Evolutionary conservation across 2,329 filamentous ascomycete species (phyloP).

Genomic region (Verticillium longisporum): DNA sequence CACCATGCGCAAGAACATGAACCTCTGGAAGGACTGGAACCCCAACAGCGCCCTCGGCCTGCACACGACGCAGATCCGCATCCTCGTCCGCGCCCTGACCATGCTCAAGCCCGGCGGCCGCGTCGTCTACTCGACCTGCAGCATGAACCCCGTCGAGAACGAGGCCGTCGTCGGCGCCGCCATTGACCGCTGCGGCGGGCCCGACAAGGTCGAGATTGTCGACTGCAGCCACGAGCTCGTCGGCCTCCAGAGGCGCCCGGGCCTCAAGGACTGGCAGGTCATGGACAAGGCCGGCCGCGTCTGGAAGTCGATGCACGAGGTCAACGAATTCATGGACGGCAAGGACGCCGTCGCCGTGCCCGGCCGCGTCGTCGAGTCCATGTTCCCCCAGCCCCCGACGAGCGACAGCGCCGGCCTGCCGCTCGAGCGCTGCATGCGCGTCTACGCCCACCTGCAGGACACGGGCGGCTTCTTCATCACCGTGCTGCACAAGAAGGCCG

Average conservation of each 20-base stretch:
- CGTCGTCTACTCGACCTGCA: slow-evolving; percentile 97
- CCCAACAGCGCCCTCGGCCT: slow-evolving; percentile 82
- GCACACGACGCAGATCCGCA: slow-evolving; percentile 79
- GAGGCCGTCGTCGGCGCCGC: slow-evolving; percentile 86
- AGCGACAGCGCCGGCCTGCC: slow-evolving; percentile 58
- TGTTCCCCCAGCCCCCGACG: slow-evolving; percentile 65
- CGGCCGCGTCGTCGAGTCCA: slow-evolving; percentile 65
- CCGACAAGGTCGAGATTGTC: slow-evolving; percentile 72
- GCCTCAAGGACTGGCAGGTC: slow-evolving; percentile 78
- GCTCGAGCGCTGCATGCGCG: slow-evolving; percentile 82
- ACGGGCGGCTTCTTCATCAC: slow-evolving; percentile 98
- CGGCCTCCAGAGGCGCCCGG: slow-evolving; percentile 67
- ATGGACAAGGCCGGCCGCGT: slow-evolving; percentile 80
- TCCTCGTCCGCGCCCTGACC: slow-evolving; percentile 85
- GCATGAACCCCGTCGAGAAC: slow-evolving; percentile 97
- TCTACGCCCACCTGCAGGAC: slow-evolving; percentile 93
- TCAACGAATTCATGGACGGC: slow-evolving; percentile 7
- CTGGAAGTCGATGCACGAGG: slow-evolving; percentile 65
- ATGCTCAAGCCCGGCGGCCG: slow-evolving; percentile 93
- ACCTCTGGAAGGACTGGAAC: slow-evolving; percentile 92
- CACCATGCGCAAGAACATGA: slow-evolving; percentile 86
- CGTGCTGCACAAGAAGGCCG: slow-evolving; percentile 83
- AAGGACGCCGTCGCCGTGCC: slow-evolving; percentile 36
- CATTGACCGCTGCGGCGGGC: slow-evolving; percentile 82
- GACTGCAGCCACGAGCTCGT: slow-evolving; percentile 76